Evolutionary conservation across 1,284 basidiomycete species (phyloP).

Genomic region (Apiotrichum brassicae): DNA sequence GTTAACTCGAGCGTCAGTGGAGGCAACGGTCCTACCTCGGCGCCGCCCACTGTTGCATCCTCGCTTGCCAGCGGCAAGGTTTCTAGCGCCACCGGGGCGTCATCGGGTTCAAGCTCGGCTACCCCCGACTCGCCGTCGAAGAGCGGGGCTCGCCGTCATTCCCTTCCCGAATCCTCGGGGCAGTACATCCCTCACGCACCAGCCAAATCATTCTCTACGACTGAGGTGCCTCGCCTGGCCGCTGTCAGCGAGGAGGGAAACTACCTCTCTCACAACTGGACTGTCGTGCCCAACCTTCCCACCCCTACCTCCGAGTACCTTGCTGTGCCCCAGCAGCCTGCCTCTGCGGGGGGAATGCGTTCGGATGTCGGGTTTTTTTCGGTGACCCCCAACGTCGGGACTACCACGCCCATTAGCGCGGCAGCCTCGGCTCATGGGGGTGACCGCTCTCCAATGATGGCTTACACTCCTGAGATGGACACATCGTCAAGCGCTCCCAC

Average conservation of each 20-base stretch:
- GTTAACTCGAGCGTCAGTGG: neutral
- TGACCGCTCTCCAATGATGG: conserved; percentile 10
- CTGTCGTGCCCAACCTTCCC: conserved; percentile 8
- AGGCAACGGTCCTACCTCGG: neutral
- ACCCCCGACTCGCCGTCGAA: neutral
- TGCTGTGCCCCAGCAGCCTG: conserved; percentile 1
- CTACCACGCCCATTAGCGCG: neutral
- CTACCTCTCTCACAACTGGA: conserved; percentile 2
- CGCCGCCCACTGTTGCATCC: neutral
- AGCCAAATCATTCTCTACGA: conserved; percentile 11
- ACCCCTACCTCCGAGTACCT: conserved; percentile 13
- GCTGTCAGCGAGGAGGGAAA: conserved; percentile 5
- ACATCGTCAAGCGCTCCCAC: neutral
- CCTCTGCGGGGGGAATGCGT: neutral
- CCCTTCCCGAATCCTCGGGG: conserved; percentile 8
- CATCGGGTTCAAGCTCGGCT: neutral
- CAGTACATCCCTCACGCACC: conserved; percentile 6
- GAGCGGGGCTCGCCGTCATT: conserved; percentile 11
- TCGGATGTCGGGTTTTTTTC: neutral
- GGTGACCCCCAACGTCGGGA: neutral
- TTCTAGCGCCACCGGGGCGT: neutral
- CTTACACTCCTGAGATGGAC: conserved; percentile 9
- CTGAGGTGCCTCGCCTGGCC: conserved; percentile 7
- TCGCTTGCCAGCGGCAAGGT: neutral
- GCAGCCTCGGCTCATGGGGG: neutral